phyloP scores from a whole-genome alignment of 495 filamentous ascomycete genomes.

The Hypoxylon rickii region DNA sequence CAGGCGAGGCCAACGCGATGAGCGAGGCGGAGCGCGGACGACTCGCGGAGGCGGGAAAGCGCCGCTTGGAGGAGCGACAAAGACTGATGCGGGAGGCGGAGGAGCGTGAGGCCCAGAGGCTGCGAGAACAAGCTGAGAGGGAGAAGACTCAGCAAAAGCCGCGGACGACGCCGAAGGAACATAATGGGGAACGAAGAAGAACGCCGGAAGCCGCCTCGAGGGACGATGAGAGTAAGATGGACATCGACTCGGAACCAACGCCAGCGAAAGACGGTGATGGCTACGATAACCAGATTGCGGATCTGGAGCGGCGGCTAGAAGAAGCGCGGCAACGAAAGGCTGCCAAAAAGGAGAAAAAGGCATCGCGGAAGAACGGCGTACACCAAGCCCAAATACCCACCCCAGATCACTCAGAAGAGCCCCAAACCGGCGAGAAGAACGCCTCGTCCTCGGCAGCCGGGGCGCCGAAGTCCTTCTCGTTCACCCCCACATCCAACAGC shows the following conservation, averaged over 20 bases:
- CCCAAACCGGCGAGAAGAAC: conserved; percentile 40
- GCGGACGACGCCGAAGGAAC: background rate
- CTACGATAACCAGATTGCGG: conserved; percentile 47
- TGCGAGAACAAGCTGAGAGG: conserved; percentile 25
- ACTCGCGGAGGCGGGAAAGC: conserved; percentile 46
- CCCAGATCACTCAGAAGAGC: conserved; percentile 27
- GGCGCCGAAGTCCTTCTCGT: conserved; percentile 6
- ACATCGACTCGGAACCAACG: conserved; percentile 16
- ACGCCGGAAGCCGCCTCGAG: background rate
- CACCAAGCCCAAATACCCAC: conserved; percentile 18
- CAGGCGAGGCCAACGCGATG: conserved; percentile 34
- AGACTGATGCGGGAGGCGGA: conserved; percentile 47
- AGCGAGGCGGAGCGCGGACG: conserved; percentile 35
- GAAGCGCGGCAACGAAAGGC: conserved; percentile 44
- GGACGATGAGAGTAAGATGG: conserved; percentile 8
- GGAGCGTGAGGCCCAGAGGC: conserved; percentile 42
- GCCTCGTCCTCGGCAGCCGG: conserved; percentile 6
- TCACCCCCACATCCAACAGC: too few relatives aligned
- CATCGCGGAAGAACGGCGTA: conserved; percentile 30
- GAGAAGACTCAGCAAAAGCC: background rate
- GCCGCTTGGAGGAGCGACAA: conserved; percentile 42
- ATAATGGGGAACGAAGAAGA: background rate
- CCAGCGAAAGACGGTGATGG: conserved; percentile 9
- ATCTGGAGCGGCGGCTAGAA: conserved; percentile 44
- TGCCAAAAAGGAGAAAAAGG: conserved; percentile 29